Evolutionary conservation across 352 stramenopile genomes (phyloP), one percentile per base, ranked within the genome.

Genomic region (Phytopythium oedochilum): DNA sequence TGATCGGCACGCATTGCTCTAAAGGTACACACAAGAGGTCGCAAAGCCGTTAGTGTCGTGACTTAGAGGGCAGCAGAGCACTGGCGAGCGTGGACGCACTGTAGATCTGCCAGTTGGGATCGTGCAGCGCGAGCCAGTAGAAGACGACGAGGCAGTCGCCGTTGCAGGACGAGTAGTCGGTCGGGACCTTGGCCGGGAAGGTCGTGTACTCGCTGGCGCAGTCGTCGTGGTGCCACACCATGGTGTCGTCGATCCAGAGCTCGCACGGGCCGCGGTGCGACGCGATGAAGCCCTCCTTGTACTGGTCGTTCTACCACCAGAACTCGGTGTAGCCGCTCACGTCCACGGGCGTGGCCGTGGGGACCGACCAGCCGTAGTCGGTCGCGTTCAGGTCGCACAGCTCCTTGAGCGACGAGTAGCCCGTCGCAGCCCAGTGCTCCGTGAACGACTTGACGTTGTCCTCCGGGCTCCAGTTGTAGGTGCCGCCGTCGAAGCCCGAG

Each of bases 101-200:
- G 68, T 83, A 86, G 14, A 78, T 57, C 57, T 86, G 75, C 75
- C 75, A 86, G 34, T 76, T 74, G n/a, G 63, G 46, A 39, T 78
- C 61, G 57, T 86, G 75, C 49, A 86, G 22, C 40, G 76, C 69
- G 44, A 85, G 25, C 76, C 76, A 87, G 73, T 82, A 84, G 66
- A 88, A 86, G 10, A 53, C 72, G 46, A 89, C 71, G 28, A 43
- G 63, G 42, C 76, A 83, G 28, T 76, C 75, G 39, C 71, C 70
- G 32, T 45, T 70, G 64, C 76, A 89, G 2, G 57, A 59, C 12
- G 67, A 71, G 53, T 68, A 87, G 53, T 86, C 68, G 31, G 83
- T 58, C 3, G 72, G 70, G 40, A 89, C 71, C 17, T 71, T 45
- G 5, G 76, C 78, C 25, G 78, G 78, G 60, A 78, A 85, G 3